Conservation (phyloP, 768 basidiomycete species). For the Rossbeevera mucosa region DNA sequence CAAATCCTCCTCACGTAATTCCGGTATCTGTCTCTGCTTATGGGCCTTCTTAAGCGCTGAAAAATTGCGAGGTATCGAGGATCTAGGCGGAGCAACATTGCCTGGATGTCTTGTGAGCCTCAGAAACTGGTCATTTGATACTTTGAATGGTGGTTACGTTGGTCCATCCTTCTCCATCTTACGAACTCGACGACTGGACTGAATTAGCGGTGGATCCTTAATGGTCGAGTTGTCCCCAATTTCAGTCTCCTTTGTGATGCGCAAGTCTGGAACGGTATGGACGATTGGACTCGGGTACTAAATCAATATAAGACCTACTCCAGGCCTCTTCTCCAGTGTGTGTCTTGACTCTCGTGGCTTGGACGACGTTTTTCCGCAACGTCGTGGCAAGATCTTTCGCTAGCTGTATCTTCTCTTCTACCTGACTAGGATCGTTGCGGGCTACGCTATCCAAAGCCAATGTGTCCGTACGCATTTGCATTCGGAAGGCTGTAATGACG, state of each 20-base stretch:
- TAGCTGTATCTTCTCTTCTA: slow-evolving; percentile 52
- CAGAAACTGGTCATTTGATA: slow-evolving; percentile 30
- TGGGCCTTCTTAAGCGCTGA: slow-evolving; percentile 70
- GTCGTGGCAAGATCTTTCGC: slow-evolving; percentile 70
- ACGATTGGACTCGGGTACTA: neutral
- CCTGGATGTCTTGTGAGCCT: slow-evolving; percentile 27
- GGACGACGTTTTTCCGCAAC: slow-evolving; percentile 80
- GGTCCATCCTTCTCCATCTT: slow-evolving; percentile 37
- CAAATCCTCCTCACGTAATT: slow-evolving; percentile 74
- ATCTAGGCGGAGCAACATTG: slow-evolving; percentile 31
- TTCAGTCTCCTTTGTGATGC: slow-evolving; percentile 77
- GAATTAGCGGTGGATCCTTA: slow-evolving; percentile 48
- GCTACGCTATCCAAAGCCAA: slow-evolving; percentile 38
- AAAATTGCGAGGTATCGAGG: slow-evolving; percentile 42
- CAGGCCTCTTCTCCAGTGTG: slow-evolving; percentile 44
- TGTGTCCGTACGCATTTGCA: slow-evolving; percentile 58
- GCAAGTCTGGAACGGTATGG: slow-evolving; percentile 48
- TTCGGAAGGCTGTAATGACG: slow-evolving; percentile 55
- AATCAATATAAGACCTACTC: slow-evolving; percentile 39
- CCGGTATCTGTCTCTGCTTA: slow-evolving; percentile 57
- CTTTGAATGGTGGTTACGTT: slow-evolving; percentile 21
- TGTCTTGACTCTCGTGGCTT: slow-evolving; percentile 53
- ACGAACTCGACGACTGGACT: slow-evolving; percentile 47
- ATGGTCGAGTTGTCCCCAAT: slow-evolving; percentile 81
- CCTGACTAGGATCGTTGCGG: slow-evolving; percentile 42